A percentile compares a stretch with the other conserved stretches of the same genome.
Conservation (phyloP, 1,284 basidiomycete species). For the Earliella scabrosa region DNA sequence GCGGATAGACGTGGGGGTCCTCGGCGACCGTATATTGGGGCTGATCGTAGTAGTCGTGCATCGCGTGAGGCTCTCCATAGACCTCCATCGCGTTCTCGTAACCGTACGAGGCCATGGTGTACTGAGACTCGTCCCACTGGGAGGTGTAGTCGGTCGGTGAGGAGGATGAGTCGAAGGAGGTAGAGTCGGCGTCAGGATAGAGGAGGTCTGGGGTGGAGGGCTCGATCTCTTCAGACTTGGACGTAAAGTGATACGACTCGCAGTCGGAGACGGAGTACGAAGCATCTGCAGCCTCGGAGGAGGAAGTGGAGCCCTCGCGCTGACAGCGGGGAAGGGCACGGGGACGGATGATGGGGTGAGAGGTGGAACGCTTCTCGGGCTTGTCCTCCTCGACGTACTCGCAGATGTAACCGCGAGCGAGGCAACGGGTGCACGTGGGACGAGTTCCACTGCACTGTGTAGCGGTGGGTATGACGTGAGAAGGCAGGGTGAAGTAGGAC, state of each 20-base stretch:
- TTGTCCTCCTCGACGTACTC: conserved; percentile 40
- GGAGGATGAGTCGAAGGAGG: conserved; percentile 4
- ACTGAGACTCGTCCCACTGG: conserved; percentile 12
- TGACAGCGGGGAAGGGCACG: conserved; percentile 11
- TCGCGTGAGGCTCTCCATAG: not conserved
- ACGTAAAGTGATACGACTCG: conserved; percentile 9
- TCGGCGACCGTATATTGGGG: conserved; percentile 8
- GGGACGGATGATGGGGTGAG: not conserved
- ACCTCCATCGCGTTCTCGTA: conserved; percentile 4
- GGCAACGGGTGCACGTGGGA: conserved; percentile 44
- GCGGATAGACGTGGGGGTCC: conserved; percentile 3
- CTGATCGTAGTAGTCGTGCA: conserved; percentile 13
- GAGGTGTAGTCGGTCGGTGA: conserved; percentile 5
- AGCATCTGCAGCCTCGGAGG: conserved; percentile 11
- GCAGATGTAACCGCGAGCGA: conserved; percentile 43
- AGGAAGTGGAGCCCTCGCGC: conserved; percentile 18
- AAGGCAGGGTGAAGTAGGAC: not conserved
- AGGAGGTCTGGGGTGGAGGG: conserved; percentile 18
- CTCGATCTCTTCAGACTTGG: conserved; percentile 28
- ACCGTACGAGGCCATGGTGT: conserved; percentile 6
- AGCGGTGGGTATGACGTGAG: not conserved
- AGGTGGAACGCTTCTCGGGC: conserved; percentile 9
- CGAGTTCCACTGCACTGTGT: conserved; percentile 48
- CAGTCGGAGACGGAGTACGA: conserved; percentile 7
- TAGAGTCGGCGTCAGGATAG: conserved; percentile 14